Base-by-base conservation (phyloP, 129 eudicot species). In the Lonicera japonica region DNA sequence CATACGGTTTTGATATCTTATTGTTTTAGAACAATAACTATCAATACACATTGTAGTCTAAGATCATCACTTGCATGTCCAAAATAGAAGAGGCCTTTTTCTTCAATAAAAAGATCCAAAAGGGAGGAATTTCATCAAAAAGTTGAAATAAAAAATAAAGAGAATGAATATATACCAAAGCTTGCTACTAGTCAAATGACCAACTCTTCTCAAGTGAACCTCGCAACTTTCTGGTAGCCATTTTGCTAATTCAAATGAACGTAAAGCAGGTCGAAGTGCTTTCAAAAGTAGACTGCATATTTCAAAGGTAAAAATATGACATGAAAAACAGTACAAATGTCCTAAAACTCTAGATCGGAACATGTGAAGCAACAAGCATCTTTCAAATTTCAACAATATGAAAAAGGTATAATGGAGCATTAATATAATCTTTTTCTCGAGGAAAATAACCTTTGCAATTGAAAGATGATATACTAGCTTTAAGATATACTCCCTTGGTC, bases 191-290 rank as follows among this genome's bases (percentile, higher is more conserved):
- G 25, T 39, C 65, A 20, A 11, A 50, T 60, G 65, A 38, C 52
- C 34, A 40, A 13, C 12, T 60, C 65, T 60, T 60, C 34, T 39
- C 65, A 17, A 21, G 36, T 46, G 3, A 12, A 0, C 51, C 51
- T 60, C 18, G 51, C 14, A 60, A 39, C 65, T 60, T 60, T 39
- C 52, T 60, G 18, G 36, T 29, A 29, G 65, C 21, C 65, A 60
- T 60, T 36, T 40, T 18, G 7, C 21, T 7, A 39, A 60, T 19
- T 39, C 36, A 17, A 17, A 12, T 12, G 25, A 20, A 60, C 16
- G 22, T 58, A 15, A 1, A 59, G 45, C 22, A 11, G 20, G 16
- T 47, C 17, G 47, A n/a, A 8, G 34, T 7, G n/a, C 14, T 57
- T 13, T 18, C 11, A 57, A 25, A 5, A 19, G 25, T 24, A 57